A percentile compares a stretch with the other conserved stretches of the same genome.
Evolutionary conservation across 192 early-diverging fungal species (phyloP).

Genomic region (Backusella australiensis): DNA sequence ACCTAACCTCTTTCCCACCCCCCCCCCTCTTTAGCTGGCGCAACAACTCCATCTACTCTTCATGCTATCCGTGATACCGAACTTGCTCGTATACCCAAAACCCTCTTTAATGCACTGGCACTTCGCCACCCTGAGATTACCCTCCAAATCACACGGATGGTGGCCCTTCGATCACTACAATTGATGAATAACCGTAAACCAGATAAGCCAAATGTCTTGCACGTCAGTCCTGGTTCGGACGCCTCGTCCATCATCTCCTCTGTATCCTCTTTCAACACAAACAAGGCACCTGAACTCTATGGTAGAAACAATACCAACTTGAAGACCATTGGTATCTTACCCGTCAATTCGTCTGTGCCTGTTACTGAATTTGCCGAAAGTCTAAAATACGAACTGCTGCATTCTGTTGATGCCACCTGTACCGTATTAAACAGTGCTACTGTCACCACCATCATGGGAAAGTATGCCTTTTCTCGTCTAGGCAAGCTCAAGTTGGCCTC

Average conservation of each 20-base stretch:
- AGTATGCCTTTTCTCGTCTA: conserved; percentile 87
- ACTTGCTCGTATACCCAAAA: conserved; percentile 92
- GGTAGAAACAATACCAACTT: conserved; percentile 90
- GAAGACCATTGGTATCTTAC: conserved; percentile 92
- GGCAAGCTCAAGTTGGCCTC: conserved; percentile 89
- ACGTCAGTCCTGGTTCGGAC: neutral
- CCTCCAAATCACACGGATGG: conserved; percentile 85
- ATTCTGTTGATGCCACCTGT: conserved; percentile 64
- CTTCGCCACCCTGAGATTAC: conserved; percentile 88
- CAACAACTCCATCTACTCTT: conserved; percentile 76
- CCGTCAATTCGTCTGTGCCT: conserved; percentile 79
- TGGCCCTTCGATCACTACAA: conserved; percentile 71
- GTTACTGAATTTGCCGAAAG: conserved; percentile 85
- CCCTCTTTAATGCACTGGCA: conserved; percentile 91
- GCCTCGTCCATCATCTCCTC: conserved; percentile 17
- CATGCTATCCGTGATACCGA: conserved; percentile 98
- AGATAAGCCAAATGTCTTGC: neutral
- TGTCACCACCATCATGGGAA: conserved; percentile 79
- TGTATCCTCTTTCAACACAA: neutral
- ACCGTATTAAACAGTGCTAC: conserved; percentile 79
- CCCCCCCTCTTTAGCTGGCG: conserved; percentile 38
- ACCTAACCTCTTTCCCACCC: neutral
- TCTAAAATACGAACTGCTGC: conserved; percentile 68
- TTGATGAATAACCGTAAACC: conserved; percentile 25
- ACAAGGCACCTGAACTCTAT: conserved; percentile 27